Conservation (phyloP, 179 eudicot species). For the Drosera spatulata region DNA sequence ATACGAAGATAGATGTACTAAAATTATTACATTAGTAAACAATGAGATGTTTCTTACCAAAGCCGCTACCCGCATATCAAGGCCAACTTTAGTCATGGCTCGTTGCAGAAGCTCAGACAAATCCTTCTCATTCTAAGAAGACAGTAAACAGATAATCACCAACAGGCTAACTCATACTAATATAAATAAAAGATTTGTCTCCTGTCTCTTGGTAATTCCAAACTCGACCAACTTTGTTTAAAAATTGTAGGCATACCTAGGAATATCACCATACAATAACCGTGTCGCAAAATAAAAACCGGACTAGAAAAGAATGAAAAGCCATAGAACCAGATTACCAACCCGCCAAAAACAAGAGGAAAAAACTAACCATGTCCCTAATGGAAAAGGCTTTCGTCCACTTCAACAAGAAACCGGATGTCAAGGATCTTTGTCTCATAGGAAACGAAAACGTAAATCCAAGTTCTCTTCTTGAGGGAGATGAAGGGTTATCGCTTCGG, state of each 20-base stretch:
- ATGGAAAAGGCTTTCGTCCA: constrained; percentile 92
- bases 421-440: constrained; percentile 61
- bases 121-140: constrained; percentile 65
- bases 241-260: too few species aligned
- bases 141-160: background rate
- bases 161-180: too few species aligned
- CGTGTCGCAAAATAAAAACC: too few species aligned
- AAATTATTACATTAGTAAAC: background rate
- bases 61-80: constrained; percentile 62
- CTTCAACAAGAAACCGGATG: constrained; percentile 66
- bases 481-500: constrained; percentile 22
- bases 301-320: too few species aligned
- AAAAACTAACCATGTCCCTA: constrained; percentile 58
- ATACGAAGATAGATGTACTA: background rate
- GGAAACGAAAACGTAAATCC: constrained; percentile 97
- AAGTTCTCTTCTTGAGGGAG: constrained; percentile 43
- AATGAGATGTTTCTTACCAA: constrained; percentile 37
- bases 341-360: too few species aligned
- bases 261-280: too few species aligned
- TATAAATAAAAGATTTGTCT: too few species aligned
- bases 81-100: constrained; percentile 53
- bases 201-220: too few species aligned
- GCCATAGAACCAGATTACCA: too few species aligned
- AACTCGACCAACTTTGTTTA: too few species aligned
- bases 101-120: constrained; percentile 51